Base-by-base conservation (phyloP, 495 filamentous ascomycete genomes). In the Podospora anserina region DNA sequence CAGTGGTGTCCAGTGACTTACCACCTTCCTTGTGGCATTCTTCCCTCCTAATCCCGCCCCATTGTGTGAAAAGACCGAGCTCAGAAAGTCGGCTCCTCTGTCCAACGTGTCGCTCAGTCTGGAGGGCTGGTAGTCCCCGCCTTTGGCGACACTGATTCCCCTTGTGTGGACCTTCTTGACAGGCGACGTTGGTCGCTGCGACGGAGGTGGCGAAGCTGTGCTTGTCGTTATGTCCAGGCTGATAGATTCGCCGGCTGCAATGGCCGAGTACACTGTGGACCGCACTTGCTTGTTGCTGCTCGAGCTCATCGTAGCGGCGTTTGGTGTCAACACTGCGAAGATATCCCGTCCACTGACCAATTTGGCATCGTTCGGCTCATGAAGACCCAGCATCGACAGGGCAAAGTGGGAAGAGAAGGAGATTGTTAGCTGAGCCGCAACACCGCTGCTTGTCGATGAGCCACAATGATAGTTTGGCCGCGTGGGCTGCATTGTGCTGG, bases 1-100 rank as follows among this genome's bases (percentile, higher is more conserved):
- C 71, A 85, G 68, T 26, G 85, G 85, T 65, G 83, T 83, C 86
- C 86, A 87, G 70, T 84, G 82, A 27, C 77, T 81, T n/a, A 83
- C 78, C 61, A 85, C 75, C 73, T 74, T 78, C 68, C 81, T 81
- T 68, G 78, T 72, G 13, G 7, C 13, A 16, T 49, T 49, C 69
- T 70, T 77, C 19, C 44, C 18, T 1, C 63, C 65, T 9, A 11
- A 49, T 49, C 39, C 39, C 2, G 39, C 13, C 39, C 39, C 39
- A 13, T 18, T 49, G 13, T 49, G 39, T 44, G 32, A 69, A n/a
- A 77, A 66, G 1, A 75, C 66, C 19, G 73, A 61, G 39, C 74
- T 73, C 6, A 76, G 32, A 23, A 71, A 66, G 66, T 70, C 70
- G 0, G 70, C 63, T 18, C 75, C 78, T 30, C 68, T 71, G 32